Evolutionary conservation across 2,329 filamentous ascomycete species (phyloP).

Genomic region (Lecanosticta acicola): DNA sequence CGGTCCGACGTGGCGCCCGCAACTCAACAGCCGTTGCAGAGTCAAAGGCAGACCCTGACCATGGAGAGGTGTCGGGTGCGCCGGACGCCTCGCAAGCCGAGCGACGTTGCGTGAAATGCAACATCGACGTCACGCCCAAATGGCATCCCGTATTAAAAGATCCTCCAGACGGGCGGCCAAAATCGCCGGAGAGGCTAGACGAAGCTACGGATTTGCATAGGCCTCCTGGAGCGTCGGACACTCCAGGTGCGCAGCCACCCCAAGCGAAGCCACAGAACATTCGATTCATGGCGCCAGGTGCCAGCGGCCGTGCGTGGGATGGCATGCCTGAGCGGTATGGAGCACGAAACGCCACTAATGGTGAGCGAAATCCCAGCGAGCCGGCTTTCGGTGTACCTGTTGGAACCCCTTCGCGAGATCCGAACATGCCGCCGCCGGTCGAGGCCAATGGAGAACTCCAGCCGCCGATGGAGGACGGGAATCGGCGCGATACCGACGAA

Average conservation of each 20-base stretch:
- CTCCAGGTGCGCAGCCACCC: neutral
- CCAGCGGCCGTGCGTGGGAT: constrained; percentile 26
- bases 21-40: constrained; percentile 28
- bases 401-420: constrained; percentile 9
- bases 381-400: constrained; percentile 3
- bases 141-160: constrained; percentile 37
- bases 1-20: constrained; percentile 30
- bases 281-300: constrained; percentile 27
- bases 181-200: constrained; percentile 7
- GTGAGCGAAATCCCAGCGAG: constrained; percentile 10
- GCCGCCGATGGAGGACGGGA: constrained; percentile 8
- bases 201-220: constrained; percentile 22
- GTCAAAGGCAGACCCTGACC: constrained; percentile 25
- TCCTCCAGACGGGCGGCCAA: constrained; percentile 8
- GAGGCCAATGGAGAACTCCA: constrained; percentile 15
- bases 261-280: constrained; percentile 14
- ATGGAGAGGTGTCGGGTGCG: constrained; percentile 24
- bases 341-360: constrained; percentile 7
- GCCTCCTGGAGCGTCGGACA: constrained; percentile 1
- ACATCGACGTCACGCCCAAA: constrained; percentile 64
- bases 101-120: constrained; percentile 41
- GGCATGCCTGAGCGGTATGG: constrained; percentile 26
- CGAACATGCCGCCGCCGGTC: constrained; percentile 2
- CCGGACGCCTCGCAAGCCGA: constrained; percentile 27
- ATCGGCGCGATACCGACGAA: constrained; percentile 16